Evolutionary conservation across 1,139 yeast species (phyloP).

Genomic region (Geotrichum carabidarum): DNA sequence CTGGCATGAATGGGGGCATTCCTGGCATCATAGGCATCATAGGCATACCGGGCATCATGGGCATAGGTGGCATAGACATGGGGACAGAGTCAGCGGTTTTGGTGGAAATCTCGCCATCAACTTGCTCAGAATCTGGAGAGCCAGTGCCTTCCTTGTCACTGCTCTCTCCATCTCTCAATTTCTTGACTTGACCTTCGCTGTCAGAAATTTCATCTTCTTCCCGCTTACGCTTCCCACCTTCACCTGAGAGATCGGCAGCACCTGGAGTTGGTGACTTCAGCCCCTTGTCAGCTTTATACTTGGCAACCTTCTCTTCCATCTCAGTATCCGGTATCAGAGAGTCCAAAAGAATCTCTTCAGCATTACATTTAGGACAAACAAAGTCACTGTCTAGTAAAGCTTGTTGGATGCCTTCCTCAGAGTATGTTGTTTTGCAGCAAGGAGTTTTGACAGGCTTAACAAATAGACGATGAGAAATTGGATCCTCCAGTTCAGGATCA

Average conservation of each 20-base stretch:
- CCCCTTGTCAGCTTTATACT: slow-evolving; percentile 46
- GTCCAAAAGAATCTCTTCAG: slow-evolving; percentile 71
- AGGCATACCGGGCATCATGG: slow-evolving; percentile 25
- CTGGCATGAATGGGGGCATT: slow-evolving; percentile 24
- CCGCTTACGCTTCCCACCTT: slow-evolving; percentile 19
- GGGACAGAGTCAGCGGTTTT: slow-evolving; percentile 6
- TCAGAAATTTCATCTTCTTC: slow-evolving; percentile 19
- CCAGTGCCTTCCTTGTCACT: slow-evolving; percentile 5
- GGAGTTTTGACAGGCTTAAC: slow-evolving; percentile 79
- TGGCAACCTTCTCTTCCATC: slow-evolving; percentile 50
- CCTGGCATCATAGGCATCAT: slow-evolving; percentile 25
- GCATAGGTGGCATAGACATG: slow-evolving; percentile 5
- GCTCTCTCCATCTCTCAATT: slow-evolving; percentile 8
- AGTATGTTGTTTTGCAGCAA: slow-evolving; percentile 61
- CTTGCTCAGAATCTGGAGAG: slow-evolving; percentile 9
- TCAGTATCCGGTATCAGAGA: slow-evolving; percentile 58
- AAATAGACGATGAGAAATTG: slow-evolving; percentile 56
- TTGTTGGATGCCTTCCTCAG: slow-evolving; percentile 65
- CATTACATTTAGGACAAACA: slow-evolving; percentile 81
- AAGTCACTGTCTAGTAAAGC: slow-evolving; percentile 76
- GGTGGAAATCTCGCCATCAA: slow-evolving; percentile 15
- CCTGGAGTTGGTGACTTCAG: slow-evolving; percentile 23
- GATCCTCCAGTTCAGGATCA: slow-evolving; percentile 58
- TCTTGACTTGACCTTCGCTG: slow-evolving; percentile 11
- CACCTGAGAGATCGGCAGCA: slow-evolving; percentile 7